Base-by-base conservation (phyloP, 129 eudicot genomes). In the Heracleum sosnowskyi region DNA sequence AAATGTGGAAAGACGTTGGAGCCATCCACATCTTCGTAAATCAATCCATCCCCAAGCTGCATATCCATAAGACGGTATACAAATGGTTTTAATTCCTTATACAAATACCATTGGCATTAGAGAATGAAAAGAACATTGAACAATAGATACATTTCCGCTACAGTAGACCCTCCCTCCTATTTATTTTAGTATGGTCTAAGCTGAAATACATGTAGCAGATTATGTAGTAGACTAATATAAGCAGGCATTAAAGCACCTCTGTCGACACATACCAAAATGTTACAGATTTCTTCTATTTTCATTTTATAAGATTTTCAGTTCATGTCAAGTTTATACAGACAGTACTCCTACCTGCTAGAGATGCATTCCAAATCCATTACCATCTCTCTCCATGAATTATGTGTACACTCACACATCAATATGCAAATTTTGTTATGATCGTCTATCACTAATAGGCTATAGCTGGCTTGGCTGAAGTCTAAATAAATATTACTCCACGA, bases 1-100 rank as follows among this genome's bases (percentile, higher is more conserved):
- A 91, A 93, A 89, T 91, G 97, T 33, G 98, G 98, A 74, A 93
- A 93, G 13, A 83, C 78, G 51, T 89, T 83, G 66, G 84, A 57
- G 6, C 85, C 97, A 71, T 86, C 97, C 79, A 88, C 95, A 69
- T 81, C 86, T 87, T 93, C 97, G 72, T 93, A 93, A 36, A 89
- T 66, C 76, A 93, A 73, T 79, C 98, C 98, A 84, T 91, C 90
- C n/a, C 98, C 97, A 57, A 93, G 97, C 98, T 93, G 88, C 77
- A 86, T 81, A 76, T 46, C 39, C 53, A 34, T 7, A 28, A 46
- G 16, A 78, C 35, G 0, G 36, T 28, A 22, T 24, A 1, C 16
- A 17, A n/a, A 44, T 73, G 20, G 29, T 16, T 40, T 29, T 20
- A 71, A 18, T 24, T 71, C 18, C 11, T 37, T 39, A 2, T 10